phyloP scores from a whole-genome alignment of 108 stramenopile genomes.

The Nannochloropsis oceanica region DNA sequence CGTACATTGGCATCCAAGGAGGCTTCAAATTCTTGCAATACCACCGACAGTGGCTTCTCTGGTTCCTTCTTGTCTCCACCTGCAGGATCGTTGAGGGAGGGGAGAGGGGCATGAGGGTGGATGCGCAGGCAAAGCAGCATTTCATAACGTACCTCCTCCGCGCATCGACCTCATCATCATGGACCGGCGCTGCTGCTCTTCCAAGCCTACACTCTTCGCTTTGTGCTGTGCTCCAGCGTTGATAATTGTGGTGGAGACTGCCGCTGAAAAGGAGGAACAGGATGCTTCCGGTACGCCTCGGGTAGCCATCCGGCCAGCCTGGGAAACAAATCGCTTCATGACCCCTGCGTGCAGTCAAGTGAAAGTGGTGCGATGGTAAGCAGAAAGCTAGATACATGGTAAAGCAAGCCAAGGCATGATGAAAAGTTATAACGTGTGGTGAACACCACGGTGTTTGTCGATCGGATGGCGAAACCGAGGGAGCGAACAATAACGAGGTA shows the following conservation, averaged over 20 bases:
- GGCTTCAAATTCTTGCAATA: neutral
- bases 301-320: neutral
- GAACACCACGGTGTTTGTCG: too few species aligned
- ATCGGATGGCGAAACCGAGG: too few species aligned
- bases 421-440: too few species aligned
- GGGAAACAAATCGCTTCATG: neutral
- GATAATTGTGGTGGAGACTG: neutral
- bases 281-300: neutral
- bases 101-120: neutral
- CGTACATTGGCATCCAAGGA: neutral
- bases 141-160: neutral
- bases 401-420: too few species aligned
- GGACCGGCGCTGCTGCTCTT: neutral
- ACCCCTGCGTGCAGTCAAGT: too few species aligned
- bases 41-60: neutral
- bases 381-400: too few species aligned
- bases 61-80: neutral
- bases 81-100: neutral
- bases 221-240: neutral
- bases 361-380: too few species aligned
- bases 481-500: too few species aligned
- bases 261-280: neutral
- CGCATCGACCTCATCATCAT: neutral
- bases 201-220: neutral
- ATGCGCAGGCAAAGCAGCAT: neutral